Percentiles rank a stretch among this genome's conserved stretches.
Evolutionary conservation across 1,284 basidiomycete species (phyloP).

Genomic region (Cryptococcus floricola): DNA sequence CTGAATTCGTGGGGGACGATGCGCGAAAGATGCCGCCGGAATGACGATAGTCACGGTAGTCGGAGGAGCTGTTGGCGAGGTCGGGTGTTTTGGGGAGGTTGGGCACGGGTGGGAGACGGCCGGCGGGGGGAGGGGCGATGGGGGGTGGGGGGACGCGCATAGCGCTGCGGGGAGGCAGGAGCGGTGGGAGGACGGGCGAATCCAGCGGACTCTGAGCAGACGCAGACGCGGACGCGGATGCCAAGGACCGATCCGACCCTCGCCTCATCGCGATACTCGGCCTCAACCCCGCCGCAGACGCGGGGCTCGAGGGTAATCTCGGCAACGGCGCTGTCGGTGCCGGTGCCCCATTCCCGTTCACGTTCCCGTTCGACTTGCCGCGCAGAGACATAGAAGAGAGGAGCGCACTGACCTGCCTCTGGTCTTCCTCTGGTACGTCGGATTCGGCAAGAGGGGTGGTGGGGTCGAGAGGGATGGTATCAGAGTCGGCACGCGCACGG

Average conservation of each 20-base stretch:
- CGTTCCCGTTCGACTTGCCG: background rate
- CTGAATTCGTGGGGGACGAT: constrained; percentile 32
- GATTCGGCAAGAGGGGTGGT: background rate
- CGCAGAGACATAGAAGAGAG: constrained; percentile 18
- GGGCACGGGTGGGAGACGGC: background rate
- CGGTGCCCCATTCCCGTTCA: no score
- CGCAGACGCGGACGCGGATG: background rate
- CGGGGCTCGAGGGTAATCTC: background rate
- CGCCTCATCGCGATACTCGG: background rate
- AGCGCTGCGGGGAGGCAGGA: background rate
- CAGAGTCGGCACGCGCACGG: constrained; percentile 25
- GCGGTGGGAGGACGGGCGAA: background rate
- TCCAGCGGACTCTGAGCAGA: background rate
- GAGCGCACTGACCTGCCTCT: constrained; percentile 14
- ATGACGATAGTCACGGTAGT: background rate
- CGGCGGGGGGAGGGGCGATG: background rate
- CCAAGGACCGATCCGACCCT: background rate
- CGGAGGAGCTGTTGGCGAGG: background rate
- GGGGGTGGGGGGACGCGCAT: background rate
- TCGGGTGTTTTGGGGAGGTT: background rate
- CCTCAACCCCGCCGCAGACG: background rate
- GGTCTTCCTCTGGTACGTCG: background rate
- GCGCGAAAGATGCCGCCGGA: constrained; percentile 4
- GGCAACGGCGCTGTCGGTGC: no score
- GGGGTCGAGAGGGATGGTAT: constrained; percentile 14